A percentile compares a stretch with the other conserved stretches of the same genome.
These are phyloP conservation scores for Beauveria bassiana DNA, from an alignment of 2,329 filamentous ascomycete genomes.

Conservation along the genomic window DNA sequence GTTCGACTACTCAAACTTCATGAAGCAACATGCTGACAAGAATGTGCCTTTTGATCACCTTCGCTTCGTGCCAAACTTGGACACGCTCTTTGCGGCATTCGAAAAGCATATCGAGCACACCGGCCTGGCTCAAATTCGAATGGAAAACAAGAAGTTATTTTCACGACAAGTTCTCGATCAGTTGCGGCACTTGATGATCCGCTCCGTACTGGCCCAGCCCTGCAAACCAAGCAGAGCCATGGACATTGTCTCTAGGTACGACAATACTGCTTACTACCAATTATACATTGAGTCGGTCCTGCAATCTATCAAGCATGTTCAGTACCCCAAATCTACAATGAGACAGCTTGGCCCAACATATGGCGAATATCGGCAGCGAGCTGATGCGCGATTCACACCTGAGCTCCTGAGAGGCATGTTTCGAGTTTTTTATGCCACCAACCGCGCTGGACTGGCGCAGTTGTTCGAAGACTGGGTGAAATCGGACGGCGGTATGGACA, in stretches of 20 bases:
- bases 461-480: conserved; percentile 42
- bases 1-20: conserved; percentile 24
- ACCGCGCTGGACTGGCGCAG: conserved; percentile 35
- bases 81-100: conserved; percentile 25
- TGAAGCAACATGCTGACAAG: conserved; percentile 1
- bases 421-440: conserved; percentile 29
- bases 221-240: conserved; percentile 27
- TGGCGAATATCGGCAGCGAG: conserved; percentile 35
- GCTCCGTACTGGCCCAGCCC: conserved; percentile 24
- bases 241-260: conserved; percentile 32
- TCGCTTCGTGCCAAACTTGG: conserved; percentile 21
- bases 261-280: conserved; percentile 34
- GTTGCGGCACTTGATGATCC: conserved; percentile 22
- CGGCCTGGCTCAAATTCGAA: conserved; percentile 17
- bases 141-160: conserved; percentile 17
- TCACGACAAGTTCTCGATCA: conserved; percentile 19
- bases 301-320: conserved; percentile 20
- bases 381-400: conserved; percentile 28
- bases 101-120: conserved; percentile 24
- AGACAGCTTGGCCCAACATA: conserved; percentile 36
- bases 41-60: conserved; percentile 17
- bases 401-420: conserved; percentile 38
- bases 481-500: conserved; percentile 31
- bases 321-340: conserved; percentile 21
- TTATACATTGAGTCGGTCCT: conserved; percentile 32